Evolutionary conservation across 1,139 yeast species (phyloP).

Genomic region (Saccharomyces hybrid): DNA sequence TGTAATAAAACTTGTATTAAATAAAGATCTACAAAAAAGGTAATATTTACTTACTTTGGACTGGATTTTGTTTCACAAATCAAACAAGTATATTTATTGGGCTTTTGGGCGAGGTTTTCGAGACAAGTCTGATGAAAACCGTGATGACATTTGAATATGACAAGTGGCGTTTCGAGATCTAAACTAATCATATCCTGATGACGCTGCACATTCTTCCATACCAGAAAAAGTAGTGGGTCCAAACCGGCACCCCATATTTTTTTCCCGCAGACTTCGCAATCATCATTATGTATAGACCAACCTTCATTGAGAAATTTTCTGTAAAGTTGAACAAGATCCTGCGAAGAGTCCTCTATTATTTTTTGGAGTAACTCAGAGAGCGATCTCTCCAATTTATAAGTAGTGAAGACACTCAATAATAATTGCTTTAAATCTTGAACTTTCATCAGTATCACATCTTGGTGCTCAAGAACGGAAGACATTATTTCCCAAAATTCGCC

Average conservation of each 20-base stretch:
- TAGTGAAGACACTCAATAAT: constrained; percentile 17
- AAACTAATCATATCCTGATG: background rate
- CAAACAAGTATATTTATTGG: constrained; percentile 17
- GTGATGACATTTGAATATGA: constrained; percentile 53
- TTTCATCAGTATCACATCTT: constrained; percentile 21
- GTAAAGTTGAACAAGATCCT: constrained; percentile 14
- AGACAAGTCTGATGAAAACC: constrained; percentile 64
- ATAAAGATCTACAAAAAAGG: background rate
- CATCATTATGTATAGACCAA: constrained; percentile 47
- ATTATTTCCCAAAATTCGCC: constrained; percentile 12
- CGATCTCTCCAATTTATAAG: constrained; percentile 23
- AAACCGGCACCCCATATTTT: constrained; percentile 56
- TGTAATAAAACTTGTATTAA: background rate
- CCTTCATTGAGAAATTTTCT: constrained; percentile 37
- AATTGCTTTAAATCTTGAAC: constrained; percentile 17
- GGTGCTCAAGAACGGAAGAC: constrained; percentile 19
- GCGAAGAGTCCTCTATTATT: constrained; percentile 21
- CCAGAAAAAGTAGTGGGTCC: constrained; percentile 35
- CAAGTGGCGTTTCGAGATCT: constrained; percentile 19
- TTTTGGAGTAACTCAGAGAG: constrained; percentile 16
- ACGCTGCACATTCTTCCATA: constrained; percentile 38
- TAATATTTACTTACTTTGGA: background rate
- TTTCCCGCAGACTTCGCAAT: constrained; percentile 70
- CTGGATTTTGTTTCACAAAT: constrained; percentile 9
- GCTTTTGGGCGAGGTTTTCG: constrained; percentile 37